Conservation (phyloP, 371 early-diverging fungal species). For the Blakeslea trispora region DNA sequence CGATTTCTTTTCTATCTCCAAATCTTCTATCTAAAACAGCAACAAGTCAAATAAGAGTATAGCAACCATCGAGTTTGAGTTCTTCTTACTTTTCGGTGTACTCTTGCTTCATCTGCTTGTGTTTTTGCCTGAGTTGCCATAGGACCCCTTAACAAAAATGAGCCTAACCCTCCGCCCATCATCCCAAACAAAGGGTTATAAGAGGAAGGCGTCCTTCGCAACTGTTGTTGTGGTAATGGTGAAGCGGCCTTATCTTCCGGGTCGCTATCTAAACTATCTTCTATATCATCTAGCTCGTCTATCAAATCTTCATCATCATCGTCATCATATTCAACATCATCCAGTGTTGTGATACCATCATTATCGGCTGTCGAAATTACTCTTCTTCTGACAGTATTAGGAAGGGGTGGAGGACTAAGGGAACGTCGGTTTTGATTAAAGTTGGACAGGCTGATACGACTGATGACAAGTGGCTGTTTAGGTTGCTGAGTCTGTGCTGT, state of each 20-base stretch:
- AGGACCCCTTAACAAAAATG: slow-evolving; percentile 24
- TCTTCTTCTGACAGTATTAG: background rate
- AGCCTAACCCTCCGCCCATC: slow-evolving; percentile 18
- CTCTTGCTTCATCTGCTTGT: slow-evolving; percentile 33
- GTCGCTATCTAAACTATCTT: slow-evolving; percentile 1
- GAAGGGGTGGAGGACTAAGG: background rate
- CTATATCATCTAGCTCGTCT: slow-evolving; percentile 3
- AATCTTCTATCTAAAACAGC: slow-evolving; percentile 46
- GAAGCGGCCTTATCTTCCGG: background rate
- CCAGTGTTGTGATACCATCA: slow-evolving; percentile 7
- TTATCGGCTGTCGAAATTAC: slow-evolving; percentile 2
- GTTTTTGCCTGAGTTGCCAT: background rate
- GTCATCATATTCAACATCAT: slow-evolving; percentile 3
- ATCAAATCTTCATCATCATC: background rate
- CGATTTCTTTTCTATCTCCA: slow-evolving; percentile 56
- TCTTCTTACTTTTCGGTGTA: slow-evolving; percentile 45
- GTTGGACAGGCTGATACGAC: slow-evolving; percentile 20
- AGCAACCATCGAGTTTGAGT: no score
- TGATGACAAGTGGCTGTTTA: slow-evolving; percentile 24
- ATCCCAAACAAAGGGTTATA: slow-evolving; percentile 17
- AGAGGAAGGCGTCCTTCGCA: slow-evolving; percentile 4
- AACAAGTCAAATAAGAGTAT: no score
- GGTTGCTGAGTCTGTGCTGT: background rate
- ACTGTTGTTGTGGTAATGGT: background rate
- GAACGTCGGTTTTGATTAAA: slow-evolving; percentile 6